Conservation (phyloP, 768 basidiomycete genomes). For the Mrakia frigida region DNA sequence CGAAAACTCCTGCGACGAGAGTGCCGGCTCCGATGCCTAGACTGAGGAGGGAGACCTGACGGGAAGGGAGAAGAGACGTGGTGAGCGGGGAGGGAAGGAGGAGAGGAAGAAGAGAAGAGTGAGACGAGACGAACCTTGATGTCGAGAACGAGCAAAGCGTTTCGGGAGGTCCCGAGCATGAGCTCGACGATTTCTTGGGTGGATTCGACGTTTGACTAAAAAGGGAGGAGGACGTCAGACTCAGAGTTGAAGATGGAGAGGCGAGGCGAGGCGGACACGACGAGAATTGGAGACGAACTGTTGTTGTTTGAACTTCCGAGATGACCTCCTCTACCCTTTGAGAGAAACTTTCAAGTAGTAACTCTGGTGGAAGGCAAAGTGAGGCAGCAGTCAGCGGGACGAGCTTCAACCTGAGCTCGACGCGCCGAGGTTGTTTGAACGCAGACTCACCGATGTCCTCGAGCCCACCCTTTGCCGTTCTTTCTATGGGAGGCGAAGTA, state of each 20-base stretch:
- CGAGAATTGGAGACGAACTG: background rate
- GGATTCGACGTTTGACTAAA: slow-evolving; percentile 28
- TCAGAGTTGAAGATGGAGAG: background rate
- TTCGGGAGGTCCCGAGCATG: slow-evolving; percentile 23
- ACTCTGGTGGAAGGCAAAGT: slow-evolving; percentile 2
- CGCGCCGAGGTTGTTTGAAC: background rate
- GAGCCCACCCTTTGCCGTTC: slow-evolving; percentile 11
- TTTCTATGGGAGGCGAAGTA: background rate
- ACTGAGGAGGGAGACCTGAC: slow-evolving; percentile 20
- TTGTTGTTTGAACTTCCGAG: slow-evolving; percentile 29
- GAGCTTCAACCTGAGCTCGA: background rate
- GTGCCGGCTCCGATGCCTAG: slow-evolving; percentile 28
- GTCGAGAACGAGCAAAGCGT: slow-evolving; percentile 29
- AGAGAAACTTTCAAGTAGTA: slow-evolving; percentile 25
- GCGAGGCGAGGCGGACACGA: background rate
- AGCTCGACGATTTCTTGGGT: slow-evolving; percentile 33
- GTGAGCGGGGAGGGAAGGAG: background rate
- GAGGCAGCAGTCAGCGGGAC: background rate
- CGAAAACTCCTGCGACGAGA: slow-evolving; percentile 24
- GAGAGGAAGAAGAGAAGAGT: background rate
- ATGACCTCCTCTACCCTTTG: slow-evolving; percentile 31
- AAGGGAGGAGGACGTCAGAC: background rate
- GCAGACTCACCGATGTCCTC: slow-evolving; percentile 12
- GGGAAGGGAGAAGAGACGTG: background rate
- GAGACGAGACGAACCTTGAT: slow-evolving; percentile 15